These are phyloP conservation scores for Knoxia roxburghii DNA, from an alignment of 257 asterid species.

Conservation along the genomic window DNA sequence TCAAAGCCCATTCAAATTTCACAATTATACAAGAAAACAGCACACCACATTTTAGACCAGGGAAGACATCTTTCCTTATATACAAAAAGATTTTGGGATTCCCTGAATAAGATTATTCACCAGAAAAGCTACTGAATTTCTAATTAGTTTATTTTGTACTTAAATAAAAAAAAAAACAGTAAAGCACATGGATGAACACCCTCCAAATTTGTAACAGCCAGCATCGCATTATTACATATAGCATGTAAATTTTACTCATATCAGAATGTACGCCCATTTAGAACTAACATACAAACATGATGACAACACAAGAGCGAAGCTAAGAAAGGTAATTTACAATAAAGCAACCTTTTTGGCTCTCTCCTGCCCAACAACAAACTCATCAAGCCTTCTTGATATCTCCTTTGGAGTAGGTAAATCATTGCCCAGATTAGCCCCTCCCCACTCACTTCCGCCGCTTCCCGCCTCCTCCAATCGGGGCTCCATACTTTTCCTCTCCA, in stretches of 20 bases:
- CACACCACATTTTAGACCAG: too few species aligned
- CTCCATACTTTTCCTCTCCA: conserved; percentile 9
- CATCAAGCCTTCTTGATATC: conserved; percentile 70
- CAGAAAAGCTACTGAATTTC: background rate
- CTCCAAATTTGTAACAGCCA: background rate
- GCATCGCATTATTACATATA: background rate
- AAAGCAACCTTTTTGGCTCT: conserved; percentile 69
- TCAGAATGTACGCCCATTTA: background rate
- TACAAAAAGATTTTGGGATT: too few species aligned
- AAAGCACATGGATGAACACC: too few species aligned
- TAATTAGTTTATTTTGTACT: background rate
- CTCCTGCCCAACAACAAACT: conserved; percentile 81
- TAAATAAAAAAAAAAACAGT: too few species aligned
- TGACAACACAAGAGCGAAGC: background rate
- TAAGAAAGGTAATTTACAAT: background rate
- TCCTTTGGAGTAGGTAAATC: conserved; percentile 77
- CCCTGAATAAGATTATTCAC: background rate
- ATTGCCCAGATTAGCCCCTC: conserved; percentile 30
- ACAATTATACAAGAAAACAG: background rate
- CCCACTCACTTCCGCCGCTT: conserved; percentile 21
- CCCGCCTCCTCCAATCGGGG: conserved; percentile 1
- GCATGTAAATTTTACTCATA: background rate
- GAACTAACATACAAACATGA: background rate
- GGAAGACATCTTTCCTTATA: background rate
- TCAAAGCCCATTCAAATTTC: background rate